Evolutionary conservation across 1,139 yeast genomes (phyloP), one percentile per base, ranked within the genome.

Genomic region (Yamadazyma sp.): DNA sequence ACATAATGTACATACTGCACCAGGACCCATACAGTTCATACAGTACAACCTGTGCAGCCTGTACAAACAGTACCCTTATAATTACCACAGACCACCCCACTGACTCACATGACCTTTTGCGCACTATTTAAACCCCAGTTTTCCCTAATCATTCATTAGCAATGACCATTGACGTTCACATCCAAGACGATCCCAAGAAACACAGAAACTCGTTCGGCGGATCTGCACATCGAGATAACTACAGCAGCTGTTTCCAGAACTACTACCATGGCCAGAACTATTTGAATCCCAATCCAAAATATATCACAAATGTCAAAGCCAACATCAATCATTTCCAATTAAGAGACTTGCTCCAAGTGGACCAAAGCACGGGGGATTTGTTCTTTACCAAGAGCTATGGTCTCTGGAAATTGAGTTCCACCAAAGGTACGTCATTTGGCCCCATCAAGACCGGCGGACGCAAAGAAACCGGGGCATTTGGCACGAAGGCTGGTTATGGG

Each of bases 261-360:
- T 69, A 70, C 45, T 69, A 70, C 47, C 71, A 70, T 45, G 65
- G 69, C 12, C 68, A 64, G 43, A 60, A 61, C 35, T 65, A 61
- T 45, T 57, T 71, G 34, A 58, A 55, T 29, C 70, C 75, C 4
- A 56, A 60, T 38, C 76, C 76, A 7, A 45, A 42, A 13, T 70
- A 69, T 45, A 54, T 68, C 15, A 50, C 69, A 15, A 54, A 54
- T 32, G 55, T 67, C 7, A 54, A 55, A 26, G 51, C 64, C 7
- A 56, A 57, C 14, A 67, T 61, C 31, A 80, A 82, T 45, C 97
- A 89, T 64, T 89, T 96, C 96, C 97, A 89, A 57, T 67, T 89
- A 30, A 70, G 95, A 34, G 95, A 89, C 54, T 70, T 89, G 52
- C 66, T 88, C 17, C 79, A 83, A 49, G 62, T 59, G 26, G 68